phyloP scores from a whole-genome alignment of 2,329 filamentous ascomycete genomes.

The Paracoccidioides lutzii region DNA sequence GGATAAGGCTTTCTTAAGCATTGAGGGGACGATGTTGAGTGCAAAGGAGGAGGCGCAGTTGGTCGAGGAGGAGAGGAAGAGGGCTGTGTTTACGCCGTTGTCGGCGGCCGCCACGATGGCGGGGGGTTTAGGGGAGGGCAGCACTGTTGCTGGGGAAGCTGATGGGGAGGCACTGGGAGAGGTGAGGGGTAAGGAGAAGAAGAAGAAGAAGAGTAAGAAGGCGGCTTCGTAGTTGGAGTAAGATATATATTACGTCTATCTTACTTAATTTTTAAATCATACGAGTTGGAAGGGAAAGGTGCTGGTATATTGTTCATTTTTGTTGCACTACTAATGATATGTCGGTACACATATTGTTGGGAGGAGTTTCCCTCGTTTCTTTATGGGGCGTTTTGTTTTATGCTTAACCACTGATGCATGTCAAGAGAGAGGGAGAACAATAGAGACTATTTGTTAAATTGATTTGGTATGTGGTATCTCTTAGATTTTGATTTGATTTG shows the following conservation, averaged over 20 bases:
- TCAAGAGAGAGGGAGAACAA: neutral
- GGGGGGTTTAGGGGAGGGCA: slow-evolving; percentile 15
- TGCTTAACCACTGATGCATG: no score
- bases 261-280: neutral
- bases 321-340: neutral
- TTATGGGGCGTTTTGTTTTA: neutral
- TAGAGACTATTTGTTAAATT: neutral
- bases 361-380: neutral
- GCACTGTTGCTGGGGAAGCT: neutral
- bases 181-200: slow-evolving; percentile 8
- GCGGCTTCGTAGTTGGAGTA: neutral
- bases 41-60: slow-evolving; percentile 52
- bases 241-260: neutral
- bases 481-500: neutral
- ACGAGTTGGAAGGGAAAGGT: neutral
- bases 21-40: slow-evolving; percentile 75
- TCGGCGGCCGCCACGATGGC: slow-evolving; percentile 11
- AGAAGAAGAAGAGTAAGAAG: slow-evolving; percentile 8
- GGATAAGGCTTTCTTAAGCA: slow-evolving; percentile 63
- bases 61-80: slow-evolving; percentile 39
- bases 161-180: slow-evolving; percentile 4
- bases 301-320: neutral
- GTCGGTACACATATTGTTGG: neutral
- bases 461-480: neutral
- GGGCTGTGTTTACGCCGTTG: slow-evolving; percentile 18